These are phyloP conservation scores for Penicillium daleae DNA, from an alignment of 495 filamentous ascomycete species.

Conservation along the genomic window DNA sequence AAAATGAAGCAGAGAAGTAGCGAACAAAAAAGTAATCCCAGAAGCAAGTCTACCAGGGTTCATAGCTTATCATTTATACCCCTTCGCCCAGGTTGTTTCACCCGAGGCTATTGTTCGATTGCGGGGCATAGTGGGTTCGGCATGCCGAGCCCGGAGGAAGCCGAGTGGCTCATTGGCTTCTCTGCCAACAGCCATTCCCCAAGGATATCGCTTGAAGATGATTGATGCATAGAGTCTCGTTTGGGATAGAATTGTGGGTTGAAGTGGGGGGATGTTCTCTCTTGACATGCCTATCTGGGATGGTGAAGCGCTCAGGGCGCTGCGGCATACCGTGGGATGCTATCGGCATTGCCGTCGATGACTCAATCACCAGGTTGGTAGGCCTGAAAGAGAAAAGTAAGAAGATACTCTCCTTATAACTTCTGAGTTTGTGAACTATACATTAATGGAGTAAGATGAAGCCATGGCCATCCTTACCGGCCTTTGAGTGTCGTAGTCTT, in stretches of 20 bases:
- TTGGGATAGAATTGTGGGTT: background rate
- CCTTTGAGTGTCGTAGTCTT: background rate
- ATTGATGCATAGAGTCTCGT: conserved; percentile 9
- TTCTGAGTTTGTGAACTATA: too few species aligned
- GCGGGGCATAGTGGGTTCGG: conserved; percentile 34
- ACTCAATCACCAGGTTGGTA: background rate
- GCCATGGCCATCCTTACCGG: background rate
- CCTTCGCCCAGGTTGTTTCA: background rate
- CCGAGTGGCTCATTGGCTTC: conserved; percentile 36
- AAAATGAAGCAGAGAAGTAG: too few species aligned
- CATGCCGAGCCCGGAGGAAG: conserved; percentile 34
- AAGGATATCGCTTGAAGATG: conserved; percentile 2
- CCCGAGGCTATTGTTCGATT: conserved; percentile 26
- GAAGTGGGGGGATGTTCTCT: conserved; percentile 8
- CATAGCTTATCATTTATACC: conserved; percentile 15
- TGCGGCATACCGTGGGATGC: background rate
- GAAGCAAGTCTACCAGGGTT: conserved; percentile 2
- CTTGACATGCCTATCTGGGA: conserved; percentile 11
- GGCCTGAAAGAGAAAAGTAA: background rate
- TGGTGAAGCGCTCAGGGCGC: conserved; percentile 5
- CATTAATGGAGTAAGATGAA: background rate
- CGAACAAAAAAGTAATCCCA: background rate
- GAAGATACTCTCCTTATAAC: background rate
- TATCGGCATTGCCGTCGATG: conserved; percentile 8
- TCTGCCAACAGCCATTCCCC: background rate